Percentiles rank a stretch among this genome's conserved stretches.
These are phyloP conservation scores for Olyra latifolia DNA, from an alignment of 176 grass and related monocot genomes.

Conservation along the genomic window DNA sequence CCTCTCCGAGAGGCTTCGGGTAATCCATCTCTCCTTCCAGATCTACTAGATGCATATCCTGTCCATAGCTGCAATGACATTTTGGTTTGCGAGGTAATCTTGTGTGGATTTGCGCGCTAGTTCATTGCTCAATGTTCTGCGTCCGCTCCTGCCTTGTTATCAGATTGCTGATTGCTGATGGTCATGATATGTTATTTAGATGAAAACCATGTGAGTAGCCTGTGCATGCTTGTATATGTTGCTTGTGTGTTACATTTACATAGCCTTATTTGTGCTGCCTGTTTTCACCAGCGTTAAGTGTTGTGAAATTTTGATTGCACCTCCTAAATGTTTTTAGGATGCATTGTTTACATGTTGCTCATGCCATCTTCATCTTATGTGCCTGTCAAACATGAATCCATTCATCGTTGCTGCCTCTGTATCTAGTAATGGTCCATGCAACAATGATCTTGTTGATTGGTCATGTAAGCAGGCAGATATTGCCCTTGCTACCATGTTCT, in stretches of 20 bases:
- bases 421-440: not conserved
- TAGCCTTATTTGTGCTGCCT: fast-evolving
- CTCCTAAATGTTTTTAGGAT: not conserved
- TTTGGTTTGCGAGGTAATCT: too few relatives aligned
- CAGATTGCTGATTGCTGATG: not conserved
- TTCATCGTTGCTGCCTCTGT: not conserved
- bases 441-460: not conserved
- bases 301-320: not conserved
- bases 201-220: not conserved
- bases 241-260: not conserved
- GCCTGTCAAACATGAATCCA: not conserved
- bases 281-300: not conserved
- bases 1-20: constrained; percentile 58
- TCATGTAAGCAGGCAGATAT: not conserved
- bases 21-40: not conserved
- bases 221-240: not conserved
- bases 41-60: not conserved
- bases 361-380: not conserved
- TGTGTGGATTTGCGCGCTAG: not conserved
- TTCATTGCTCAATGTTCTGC: not conserved
- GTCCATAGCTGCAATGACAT: fast-evolving
- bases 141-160: not conserved
- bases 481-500: too few relatives aligned
- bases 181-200: not conserved
- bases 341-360: not conserved